These are phyloP conservation scores for Flaveria sonorensis DNA, from an alignment of 129 eudicot species.

Conservation along the genomic window DNA sequence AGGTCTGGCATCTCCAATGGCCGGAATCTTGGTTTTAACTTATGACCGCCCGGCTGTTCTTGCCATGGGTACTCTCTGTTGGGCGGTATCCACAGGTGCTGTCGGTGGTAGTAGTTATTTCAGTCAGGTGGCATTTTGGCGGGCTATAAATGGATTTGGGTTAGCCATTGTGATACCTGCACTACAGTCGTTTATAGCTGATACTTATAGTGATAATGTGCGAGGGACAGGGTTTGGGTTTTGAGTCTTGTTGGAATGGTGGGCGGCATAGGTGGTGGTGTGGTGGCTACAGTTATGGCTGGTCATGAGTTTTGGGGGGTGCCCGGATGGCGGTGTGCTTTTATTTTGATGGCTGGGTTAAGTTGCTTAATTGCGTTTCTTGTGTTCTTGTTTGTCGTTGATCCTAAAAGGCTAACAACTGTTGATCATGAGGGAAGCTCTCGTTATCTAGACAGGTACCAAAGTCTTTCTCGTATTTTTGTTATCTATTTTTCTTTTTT, in stretches of 20 bases:
- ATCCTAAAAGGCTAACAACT: constrained; percentile 50
- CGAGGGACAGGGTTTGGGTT: constrained; percentile 90
- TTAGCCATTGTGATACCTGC: constrained; percentile 94
- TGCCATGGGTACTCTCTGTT: constrained; percentile 77
- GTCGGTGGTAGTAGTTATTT: constrained; percentile 76
- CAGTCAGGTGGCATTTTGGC: constrained; percentile 83
- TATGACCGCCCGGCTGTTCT: constrained; percentile 87
- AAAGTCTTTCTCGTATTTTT: neutral
- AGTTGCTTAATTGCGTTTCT: constrained; percentile 72
- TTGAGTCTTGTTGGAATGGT: constrained; percentile 73
- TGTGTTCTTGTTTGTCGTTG: constrained; percentile 74
- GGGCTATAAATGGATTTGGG: constrained; percentile 85
- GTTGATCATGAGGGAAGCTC: constrained; percentile 27
- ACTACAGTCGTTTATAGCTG: constrained; percentile 92
- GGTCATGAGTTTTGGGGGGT: constrained; percentile 73
- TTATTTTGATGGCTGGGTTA: constrained; percentile 66
- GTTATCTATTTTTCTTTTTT: neutral
- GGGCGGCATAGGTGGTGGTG: constrained; percentile 98
- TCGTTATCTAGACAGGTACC: constrained; percentile 52
- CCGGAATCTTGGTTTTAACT: constrained; percentile 70
- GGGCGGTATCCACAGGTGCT: constrained; percentile 94
- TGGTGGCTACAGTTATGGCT: constrained; percentile 96
- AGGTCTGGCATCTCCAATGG: constrained; percentile 88
- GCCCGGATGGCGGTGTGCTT: constrained; percentile 96
- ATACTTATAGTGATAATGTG: constrained; percentile 71